These are phyloP conservation scores for Leishmania major DNA, from an alignment of 208 protist genomes.

Conservation along the genomic window DNA sequence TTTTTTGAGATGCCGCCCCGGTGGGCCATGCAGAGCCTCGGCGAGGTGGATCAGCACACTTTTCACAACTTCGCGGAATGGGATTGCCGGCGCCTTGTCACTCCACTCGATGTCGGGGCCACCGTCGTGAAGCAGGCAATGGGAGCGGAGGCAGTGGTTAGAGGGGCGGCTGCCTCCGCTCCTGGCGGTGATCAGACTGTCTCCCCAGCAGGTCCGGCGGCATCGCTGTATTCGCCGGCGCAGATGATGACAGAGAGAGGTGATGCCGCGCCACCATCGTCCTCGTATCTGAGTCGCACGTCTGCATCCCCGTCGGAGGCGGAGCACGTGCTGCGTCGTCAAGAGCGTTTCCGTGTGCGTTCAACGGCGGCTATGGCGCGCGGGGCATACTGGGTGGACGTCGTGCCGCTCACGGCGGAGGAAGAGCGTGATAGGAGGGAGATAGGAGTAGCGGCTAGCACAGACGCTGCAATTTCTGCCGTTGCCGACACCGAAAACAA, in stretches of 20 bases:
- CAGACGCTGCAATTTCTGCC: background rate
- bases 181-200: background rate
- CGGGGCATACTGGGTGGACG: constrained; percentile 51
- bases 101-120: constrained; percentile 49
- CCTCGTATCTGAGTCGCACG: background rate
- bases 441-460: background rate
- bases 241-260: background rate
- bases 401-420: constrained; percentile 18
- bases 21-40: constrained; percentile 74
- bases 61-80: background rate
- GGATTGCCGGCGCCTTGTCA: constrained; percentile 33
- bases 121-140: constrained; percentile 12
- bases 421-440: background rate
- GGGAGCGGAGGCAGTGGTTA: background rate
- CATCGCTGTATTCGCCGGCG: background rate
- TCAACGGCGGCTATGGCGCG: constrained; percentile 25
- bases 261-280: background rate
- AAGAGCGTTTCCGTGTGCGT: constrained; percentile 15
- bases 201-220: background rate
- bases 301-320: background rate
- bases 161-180: background rate
- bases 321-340: background rate
- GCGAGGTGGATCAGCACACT: constrained; percentile 24
- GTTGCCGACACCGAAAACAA: background rate
- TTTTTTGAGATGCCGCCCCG: constrained; percentile 58